phyloP scores from a whole-genome alignment of 2,329 filamentous ascomycete genomes.

The Penicillium sp. region DNA sequence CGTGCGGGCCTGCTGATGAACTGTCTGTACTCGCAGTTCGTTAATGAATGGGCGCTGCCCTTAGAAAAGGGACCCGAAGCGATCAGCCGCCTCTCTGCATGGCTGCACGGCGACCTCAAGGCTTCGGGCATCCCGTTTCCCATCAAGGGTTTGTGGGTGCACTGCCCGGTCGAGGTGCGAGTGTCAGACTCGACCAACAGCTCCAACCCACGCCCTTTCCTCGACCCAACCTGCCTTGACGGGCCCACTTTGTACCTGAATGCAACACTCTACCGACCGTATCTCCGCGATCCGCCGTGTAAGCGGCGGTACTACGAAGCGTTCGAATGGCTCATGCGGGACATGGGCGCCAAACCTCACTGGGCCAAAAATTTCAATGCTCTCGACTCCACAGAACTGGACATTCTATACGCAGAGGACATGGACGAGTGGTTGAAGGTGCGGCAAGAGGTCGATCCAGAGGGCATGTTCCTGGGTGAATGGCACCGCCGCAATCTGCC shows the following conservation, averaged over 20 bases:
- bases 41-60: slow-evolving; percentile 97
- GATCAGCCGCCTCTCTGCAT: slow-evolving; percentile 75
- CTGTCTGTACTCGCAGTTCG: slow-evolving; percentile 96
- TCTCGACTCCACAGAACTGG: slow-evolving; percentile 58
- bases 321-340: slow-evolving; percentile 87
- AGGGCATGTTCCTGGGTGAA: slow-evolving; percentile 84
- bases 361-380: slow-evolving; percentile 89
- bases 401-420: slow-evolving; percentile 66
- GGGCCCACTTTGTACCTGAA: slow-evolving; percentile 84
- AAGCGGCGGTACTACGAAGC: slow-evolving; percentile 77
- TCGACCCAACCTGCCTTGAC: slow-evolving; percentile 68
- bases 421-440: slow-evolving; percentile 67
- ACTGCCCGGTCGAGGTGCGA: slow-evolving; percentile 90
- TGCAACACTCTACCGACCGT: slow-evolving; percentile 83
- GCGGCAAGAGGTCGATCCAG: slow-evolving; percentile 68
- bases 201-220: slow-evolving; percentile 56
- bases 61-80: slow-evolving; percentile 83
- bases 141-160: slow-evolving; percentile 76
- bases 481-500: slow-evolving; percentile 77
- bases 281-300: slow-evolving; percentile 73
- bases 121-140: slow-evolving; percentile 74
- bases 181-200: slow-evolving; percentile 66
- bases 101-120: slow-evolving; percentile 74
- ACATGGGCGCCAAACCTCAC: slow-evolving; percentile 77
- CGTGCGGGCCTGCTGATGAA: slow-evolving; percentile 87